phyloP scores from a whole-genome alignment of 306 rosid genomes.

The Luffa aegyptiaca region DNA sequence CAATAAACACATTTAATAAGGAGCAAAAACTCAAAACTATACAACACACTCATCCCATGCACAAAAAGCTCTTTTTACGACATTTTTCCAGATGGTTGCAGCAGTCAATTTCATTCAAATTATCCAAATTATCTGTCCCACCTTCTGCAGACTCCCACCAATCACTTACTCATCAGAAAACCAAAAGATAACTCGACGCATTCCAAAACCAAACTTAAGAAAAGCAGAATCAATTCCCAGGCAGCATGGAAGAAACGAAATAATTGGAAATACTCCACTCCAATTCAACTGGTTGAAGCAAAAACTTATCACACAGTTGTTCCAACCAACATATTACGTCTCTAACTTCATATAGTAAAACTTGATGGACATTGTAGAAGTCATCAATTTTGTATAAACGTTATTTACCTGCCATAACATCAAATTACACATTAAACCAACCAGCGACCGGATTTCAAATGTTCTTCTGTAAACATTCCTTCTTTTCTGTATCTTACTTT shows the following conservation, averaged over 20 bases:
- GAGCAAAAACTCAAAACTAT: not conserved
- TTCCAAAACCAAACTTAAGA: slow-evolving; percentile 15
- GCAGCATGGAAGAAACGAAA: slow-evolving; percentile 31
- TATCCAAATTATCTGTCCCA: not conserved
- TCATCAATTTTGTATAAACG: slow-evolving; percentile 37
- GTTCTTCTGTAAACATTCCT: not conserved
- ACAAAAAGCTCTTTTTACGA: slow-evolving; percentile 1
- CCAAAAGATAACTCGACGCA: not conserved
- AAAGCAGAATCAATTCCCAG: slow-evolving; percentile 44
- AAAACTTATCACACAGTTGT: slow-evolving; percentile 23
- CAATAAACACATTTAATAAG: not conserved
- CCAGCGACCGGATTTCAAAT: not conserved
- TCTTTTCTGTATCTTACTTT: not conserved
- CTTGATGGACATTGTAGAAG: slow-evolving; percentile 38
- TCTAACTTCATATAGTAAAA: slow-evolving; percentile 17
- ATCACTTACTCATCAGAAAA: not conserved
- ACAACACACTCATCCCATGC: not conserved
- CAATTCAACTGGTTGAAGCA: slow-evolving; percentile 40
- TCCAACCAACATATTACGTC: slow-evolving; percentile 15
- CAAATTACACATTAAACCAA: not conserved
- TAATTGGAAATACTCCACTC: slow-evolving; percentile 33
- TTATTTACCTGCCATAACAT: slow-evolving; percentile 58
- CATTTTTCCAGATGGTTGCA: not conserved
- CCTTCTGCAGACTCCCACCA: not conserved
- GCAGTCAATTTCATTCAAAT: not conserved